These are phyloP conservation scores for Aphanomyces astaci DNA, from an alignment of 352 stramenopile species.

Conservation along the genomic window DNA sequence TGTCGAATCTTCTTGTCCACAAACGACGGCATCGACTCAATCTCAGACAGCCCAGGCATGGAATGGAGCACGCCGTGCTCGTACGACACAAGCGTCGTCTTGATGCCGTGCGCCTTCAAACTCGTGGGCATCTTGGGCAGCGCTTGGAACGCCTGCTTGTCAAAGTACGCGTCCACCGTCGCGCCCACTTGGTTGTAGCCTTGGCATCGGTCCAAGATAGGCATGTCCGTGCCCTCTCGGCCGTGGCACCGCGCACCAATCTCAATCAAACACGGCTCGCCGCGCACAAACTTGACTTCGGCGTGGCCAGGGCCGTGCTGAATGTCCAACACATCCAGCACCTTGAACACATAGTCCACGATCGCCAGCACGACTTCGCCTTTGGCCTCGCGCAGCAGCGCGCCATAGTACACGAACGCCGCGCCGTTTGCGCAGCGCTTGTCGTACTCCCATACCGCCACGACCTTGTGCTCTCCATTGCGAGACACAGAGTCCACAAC, in stretches of 20 bases:
- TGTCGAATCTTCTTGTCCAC: constrained; percentile 40
- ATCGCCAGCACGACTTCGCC: constrained; percentile 4
- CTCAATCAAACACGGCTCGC: constrained; percentile 60
- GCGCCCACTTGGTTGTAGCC: constrained; percentile 58
- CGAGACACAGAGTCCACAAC: constrained; percentile 72
- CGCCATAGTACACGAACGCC: constrained; percentile 76
- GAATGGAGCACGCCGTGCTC: constrained; percentile 46
- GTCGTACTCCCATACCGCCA: constrained; percentile 84
- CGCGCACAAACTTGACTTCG: constrained; percentile 18
- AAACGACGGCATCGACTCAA: constrained; percentile 52
- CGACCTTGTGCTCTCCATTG: constrained; percentile 71
- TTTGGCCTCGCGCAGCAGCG: constrained; percentile 5
- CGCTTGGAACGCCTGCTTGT: constrained; percentile 17
- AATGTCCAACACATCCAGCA: constrained; percentile 16
- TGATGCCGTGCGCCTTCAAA: constrained; percentile 41
- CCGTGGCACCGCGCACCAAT: constrained; percentile 75
- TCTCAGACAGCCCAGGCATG: constrained; percentile 46
- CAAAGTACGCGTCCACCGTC: constrained; percentile 39
- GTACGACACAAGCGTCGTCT: constrained; percentile 54
- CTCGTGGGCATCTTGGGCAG: constrained; percentile 26
- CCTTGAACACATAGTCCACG: constrained; percentile 20
- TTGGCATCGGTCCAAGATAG: constrained; percentile 41
- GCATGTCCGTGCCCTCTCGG: constrained; percentile 59
- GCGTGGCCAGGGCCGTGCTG: constrained; percentile 17
- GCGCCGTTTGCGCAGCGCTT: constrained; percentile 64